Conservation (phyloP, 2,329 filamentous ascomycete genomes). For the Fusarium lyarnte region DNA sequence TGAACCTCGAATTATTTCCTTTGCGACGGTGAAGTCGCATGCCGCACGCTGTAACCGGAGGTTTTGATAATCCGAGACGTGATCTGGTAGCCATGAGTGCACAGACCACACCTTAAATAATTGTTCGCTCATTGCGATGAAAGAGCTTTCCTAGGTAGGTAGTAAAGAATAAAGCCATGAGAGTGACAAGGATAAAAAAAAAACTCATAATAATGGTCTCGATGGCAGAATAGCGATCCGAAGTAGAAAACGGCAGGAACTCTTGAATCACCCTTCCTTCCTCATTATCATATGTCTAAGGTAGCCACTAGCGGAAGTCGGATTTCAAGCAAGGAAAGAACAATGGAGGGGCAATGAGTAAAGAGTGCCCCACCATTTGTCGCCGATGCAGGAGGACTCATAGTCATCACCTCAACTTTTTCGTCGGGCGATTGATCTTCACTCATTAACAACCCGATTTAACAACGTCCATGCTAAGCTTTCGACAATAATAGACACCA, state of each 20-base stretch:
- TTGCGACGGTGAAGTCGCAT: conserved; percentile 18
- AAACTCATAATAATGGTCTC: neutral
- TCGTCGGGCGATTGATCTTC: conserved; percentile 31
- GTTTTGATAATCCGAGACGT: conserved; percentile 38
- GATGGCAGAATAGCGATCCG: too few relatives aligned
- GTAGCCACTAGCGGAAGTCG: conserved; percentile 22
- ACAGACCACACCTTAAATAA: conserved; percentile 52
- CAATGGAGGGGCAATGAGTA: conserved; percentile 42
- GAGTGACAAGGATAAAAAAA: neutral
- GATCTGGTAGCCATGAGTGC: conserved; percentile 9
- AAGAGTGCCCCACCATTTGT: conserved; percentile 40
- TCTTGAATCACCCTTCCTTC: neutral
- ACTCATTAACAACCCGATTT: conserved; percentile 34
- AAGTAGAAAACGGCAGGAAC: neutral
- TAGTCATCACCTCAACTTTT: conserved; percentile 42
- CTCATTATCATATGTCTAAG: neutral
- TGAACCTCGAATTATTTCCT: conserved; percentile 2
- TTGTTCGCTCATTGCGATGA: neutral
- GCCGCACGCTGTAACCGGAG: conserved; percentile 11
- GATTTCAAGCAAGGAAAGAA: conserved; percentile 32
- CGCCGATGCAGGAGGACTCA: conserved; percentile 45
- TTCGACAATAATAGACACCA: neutral
- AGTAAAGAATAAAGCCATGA: neutral
- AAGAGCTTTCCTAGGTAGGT: neutral
- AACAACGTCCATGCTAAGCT: neutral